Conservation (phyloP, 441 rosid genomes). For the Macaranga tanarius region DNA sequence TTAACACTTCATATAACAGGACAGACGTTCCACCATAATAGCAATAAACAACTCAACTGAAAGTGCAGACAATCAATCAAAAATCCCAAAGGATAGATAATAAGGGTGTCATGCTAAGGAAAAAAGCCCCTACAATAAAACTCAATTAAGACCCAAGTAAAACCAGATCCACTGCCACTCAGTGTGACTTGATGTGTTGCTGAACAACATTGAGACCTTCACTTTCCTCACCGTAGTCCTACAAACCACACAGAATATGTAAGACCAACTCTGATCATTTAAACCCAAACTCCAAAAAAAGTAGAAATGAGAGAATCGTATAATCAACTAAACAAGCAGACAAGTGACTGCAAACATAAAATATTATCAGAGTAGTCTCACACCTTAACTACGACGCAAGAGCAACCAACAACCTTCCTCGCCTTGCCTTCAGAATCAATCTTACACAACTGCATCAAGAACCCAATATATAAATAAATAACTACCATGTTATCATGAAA, state of each 20-base stretch:
- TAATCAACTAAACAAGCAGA: not conserved
- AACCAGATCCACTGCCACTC: constrained; percentile 2
- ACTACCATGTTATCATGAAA: too few relatives aligned
- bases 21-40: constrained; percentile 1
- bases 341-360: not conserved
- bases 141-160: not conserved
- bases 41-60: not conserved
- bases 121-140: not conserved
- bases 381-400: constrained; percentile 57
- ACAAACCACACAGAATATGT: constrained; percentile 2
- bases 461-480: not conserved
- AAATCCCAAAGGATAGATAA: not conserved
- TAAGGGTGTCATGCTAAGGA: not conserved
- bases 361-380: not conserved
- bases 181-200: constrained; percentile 46
- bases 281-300: constrained; percentile 28
- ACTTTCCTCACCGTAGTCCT: constrained; percentile 63
- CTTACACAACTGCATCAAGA: constrained; percentile 47
- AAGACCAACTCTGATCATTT: too few relatives aligned
- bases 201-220: constrained; percentile 52
- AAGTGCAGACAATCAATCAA: not conserved
- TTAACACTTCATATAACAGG: not conserved
- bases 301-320: too few relatives aligned
- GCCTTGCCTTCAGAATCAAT: constrained; percentile 66
- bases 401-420: constrained; percentile 58